Percentiles rank a stretch among this genome's conserved stretches.
Conservation (phyloP, 805 yeast genomes). For the Pichia scutulata region DNA sequence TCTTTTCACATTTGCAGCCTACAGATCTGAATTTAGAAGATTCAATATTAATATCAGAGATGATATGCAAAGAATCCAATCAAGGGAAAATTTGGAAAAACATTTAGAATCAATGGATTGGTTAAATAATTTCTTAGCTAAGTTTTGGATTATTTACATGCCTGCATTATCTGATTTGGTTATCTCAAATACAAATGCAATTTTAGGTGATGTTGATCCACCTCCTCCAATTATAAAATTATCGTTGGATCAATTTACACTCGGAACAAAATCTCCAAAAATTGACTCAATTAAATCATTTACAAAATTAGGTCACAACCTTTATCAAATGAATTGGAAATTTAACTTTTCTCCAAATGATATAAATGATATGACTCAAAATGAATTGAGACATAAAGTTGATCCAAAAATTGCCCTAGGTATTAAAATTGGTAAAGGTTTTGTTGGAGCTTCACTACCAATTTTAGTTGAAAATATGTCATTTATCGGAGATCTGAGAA, state of each 20-base stretch:
- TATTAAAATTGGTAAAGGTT: constrained; percentile 73
- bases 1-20: constrained; percentile 55
- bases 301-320: constrained; percentile 58
- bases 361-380: constrained; percentile 75
- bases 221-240: constrained; percentile 76
- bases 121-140: constrained; percentile 69
- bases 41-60: constrained; percentile 69
- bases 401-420: constrained; percentile 80
- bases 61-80: constrained; percentile 59
- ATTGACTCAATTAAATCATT: constrained; percentile 66
- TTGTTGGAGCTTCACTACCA: constrained; percentile 70
- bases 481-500: constrained; percentile 59
- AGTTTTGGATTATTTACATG: constrained; percentile 86
- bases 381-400: constrained; percentile 59
- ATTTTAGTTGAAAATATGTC: constrained; percentile 76
- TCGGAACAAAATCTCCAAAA: constrained; percentile 76
- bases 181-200: constrained; percentile 57
- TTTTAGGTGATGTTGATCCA: constrained; percentile 64
- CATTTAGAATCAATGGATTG: constrained; percentile 71
- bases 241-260: constrained; percentile 66
- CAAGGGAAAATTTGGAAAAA: constrained; percentile 56
- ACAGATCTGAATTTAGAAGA: constrained; percentile 66
- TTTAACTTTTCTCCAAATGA: constrained; percentile 77
- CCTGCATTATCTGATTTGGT: constrained; percentile 76
- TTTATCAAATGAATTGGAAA: constrained; percentile 79